Conservation (phyloP, 2,329 filamentous ascomycete genomes). For the Hirsutella rhossiliensis region DNA sequence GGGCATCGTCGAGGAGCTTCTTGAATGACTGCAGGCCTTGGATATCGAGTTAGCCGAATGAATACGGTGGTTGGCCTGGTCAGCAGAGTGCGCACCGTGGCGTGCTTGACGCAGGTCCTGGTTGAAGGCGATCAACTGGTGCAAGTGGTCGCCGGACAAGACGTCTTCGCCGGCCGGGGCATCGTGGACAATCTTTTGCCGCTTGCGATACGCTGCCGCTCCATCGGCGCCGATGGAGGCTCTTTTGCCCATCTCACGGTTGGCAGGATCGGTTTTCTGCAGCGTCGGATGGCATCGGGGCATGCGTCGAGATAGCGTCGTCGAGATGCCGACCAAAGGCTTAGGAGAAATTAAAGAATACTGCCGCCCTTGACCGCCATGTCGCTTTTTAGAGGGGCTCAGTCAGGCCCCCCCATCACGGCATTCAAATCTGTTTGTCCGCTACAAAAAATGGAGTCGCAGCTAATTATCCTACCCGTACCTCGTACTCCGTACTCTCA, state of each 20-base stretch:
- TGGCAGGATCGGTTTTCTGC: not conserved
- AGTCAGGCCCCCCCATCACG: not conserved
- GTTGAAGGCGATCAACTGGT: conserved; percentile 55
- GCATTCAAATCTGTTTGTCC: not conserved
- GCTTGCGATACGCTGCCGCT: conserved; percentile 33
- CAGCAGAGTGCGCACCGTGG: conserved; percentile 37
- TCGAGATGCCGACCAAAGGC: not conserved
- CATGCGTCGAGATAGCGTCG: too few species aligned
- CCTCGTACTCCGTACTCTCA: not conserved
- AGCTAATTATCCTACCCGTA: too few species aligned
- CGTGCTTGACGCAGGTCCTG: conserved; percentile 56
- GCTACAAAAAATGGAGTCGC: not conserved
- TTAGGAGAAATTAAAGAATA: conserved; percentile 18
- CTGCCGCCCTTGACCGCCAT: conserved; percentile 21
- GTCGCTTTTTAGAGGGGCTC: conserved; percentile 12
- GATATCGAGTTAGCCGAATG: not conserved
- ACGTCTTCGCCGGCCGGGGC: conserved; percentile 49
- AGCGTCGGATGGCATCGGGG: not conserved
- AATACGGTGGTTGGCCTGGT: not conserved
- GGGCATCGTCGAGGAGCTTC: conserved; percentile 54
- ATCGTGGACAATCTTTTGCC: conserved; percentile 44
- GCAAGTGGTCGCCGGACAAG: conserved; percentile 52
- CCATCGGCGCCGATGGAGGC: conserved; percentile 26
- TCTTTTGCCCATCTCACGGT: conserved; percentile 31
- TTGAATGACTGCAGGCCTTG: conserved; percentile 59